Conservation (phyloP, 2,329 filamentous ascomycete genomes). For the Arthrobotrys iridis region DNA sequence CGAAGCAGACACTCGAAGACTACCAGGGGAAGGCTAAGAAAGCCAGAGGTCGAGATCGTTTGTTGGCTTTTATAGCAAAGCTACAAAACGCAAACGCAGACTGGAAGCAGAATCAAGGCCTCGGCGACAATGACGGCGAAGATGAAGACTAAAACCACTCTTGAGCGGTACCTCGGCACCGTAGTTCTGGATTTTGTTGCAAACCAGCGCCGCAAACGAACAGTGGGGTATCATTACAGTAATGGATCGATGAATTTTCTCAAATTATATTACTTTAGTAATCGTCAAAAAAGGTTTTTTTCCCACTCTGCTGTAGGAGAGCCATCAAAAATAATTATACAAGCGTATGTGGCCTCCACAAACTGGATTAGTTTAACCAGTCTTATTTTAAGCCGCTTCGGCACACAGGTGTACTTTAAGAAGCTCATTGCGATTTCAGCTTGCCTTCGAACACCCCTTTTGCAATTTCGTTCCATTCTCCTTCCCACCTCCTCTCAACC, state of each 20-base stretch:
- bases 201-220: too few species aligned
- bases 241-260: background rate
- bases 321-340: too few species aligned
- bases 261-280: background rate
- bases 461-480: constrained; percentile 88
- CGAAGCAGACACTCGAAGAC: background rate
- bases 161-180: too few species aligned
- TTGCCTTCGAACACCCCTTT: constrained; percentile 71
- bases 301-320: background rate
- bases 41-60: background rate
- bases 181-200: too few species aligned
- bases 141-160: too few species aligned
- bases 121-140: too few species aligned
- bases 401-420: constrained; percentile 57
- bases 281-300: background rate
- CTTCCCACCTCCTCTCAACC: constrained; percentile 82
- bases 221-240: background rate
- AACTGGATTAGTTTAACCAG: background rate
- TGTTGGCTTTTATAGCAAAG: background rate
- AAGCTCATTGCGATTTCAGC: constrained; percentile 27
- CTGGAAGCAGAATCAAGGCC: background rate
- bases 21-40: background rate
- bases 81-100: background rate
- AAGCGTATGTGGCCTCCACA: too few species aligned
- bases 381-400: too few species aligned